Evolutionary conservation across 2,329 filamentous ascomycete species (phyloP).

Genomic region (Celoporthe dispersa): DNA sequence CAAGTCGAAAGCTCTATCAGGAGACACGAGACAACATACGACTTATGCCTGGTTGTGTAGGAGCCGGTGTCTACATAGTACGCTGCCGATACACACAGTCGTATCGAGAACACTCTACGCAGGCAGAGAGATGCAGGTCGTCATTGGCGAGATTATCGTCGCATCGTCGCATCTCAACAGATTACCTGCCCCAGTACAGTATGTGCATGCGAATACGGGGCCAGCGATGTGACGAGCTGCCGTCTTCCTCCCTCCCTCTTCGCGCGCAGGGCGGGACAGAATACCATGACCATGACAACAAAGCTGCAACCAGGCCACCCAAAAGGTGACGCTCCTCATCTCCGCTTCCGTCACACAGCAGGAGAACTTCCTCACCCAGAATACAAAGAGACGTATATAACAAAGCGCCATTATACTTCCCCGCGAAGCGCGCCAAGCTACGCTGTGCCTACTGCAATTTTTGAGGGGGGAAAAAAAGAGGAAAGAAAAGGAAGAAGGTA

Average conservation of each 20-base stretch:
- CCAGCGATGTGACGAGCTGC: background rate
- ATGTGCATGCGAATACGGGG: background rate
- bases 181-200: background rate
- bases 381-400: background rate
- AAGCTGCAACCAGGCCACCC: background rate
- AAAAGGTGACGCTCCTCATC: background rate
- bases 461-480: background rate
- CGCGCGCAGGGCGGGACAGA: background rate
- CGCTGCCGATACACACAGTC: background rate
- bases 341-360: slow-evolving; percentile 2
- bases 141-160: background rate
- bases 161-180: background rate
- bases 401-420: background rate
- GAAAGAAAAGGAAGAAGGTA: background rate
- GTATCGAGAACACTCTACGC: background rate
- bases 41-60: background rate
- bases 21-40: background rate
- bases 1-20: background rate
- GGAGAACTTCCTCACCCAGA: background rate
- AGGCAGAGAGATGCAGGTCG: background rate
- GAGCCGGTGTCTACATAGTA: too few species aligned
- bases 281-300: background rate
- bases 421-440: background rate
- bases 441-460: background rate
- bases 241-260: background rate